phyloP scores from a whole-genome alignment of 208 protist species.

The Trypanosoma caninum region DNA sequence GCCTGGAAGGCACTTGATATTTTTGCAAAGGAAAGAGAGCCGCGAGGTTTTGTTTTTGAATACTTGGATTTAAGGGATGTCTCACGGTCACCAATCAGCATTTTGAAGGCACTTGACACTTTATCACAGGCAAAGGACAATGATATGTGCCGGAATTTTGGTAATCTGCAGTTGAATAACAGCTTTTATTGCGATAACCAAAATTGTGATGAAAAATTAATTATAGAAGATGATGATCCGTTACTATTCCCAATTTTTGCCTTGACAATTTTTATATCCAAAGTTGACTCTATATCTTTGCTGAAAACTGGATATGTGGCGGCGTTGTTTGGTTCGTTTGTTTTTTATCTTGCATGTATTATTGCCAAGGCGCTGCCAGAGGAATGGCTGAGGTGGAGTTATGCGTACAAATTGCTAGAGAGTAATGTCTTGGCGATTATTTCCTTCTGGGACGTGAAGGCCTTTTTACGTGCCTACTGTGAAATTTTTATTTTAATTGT shows the following conservation, averaged over 20 bases:
- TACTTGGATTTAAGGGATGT: neutral
- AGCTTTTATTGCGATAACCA: neutral
- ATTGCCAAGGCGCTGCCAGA: neutral
- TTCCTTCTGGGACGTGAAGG: neutral
- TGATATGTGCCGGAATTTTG: conserved; percentile 21
- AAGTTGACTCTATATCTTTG: conserved; percentile 16
- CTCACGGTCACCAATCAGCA: neutral
- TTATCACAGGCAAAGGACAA: conserved; percentile 4
- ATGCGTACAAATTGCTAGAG: conserved; percentile 1
- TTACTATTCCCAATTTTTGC: conserved; percentile 21
- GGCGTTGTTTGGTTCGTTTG: conserved; percentile 6
- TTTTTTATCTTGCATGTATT: neutral
- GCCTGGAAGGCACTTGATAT: conserved; percentile 1
- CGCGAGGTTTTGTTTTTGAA: neutral
- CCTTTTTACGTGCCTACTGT: conserved; percentile 6
- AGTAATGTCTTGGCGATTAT: conserved; percentile 9
- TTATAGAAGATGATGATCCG: conserved; percentile 17
- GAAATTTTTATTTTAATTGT: conserved; percentile 2
- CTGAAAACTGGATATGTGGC: conserved; percentile 10
- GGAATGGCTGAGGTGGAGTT: conserved; percentile 10
- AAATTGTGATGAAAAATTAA: neutral
- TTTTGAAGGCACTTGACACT: conserved; percentile 17
- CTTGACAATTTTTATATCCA: conserved; percentile 15
- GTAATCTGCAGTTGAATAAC: neutral
- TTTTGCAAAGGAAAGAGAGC: neutral